These are phyloP conservation scores for Cryphonectria naterciae DNA, from an alignment of 2,329 filamentous ascomycete species.

Conservation along the genomic window DNA sequence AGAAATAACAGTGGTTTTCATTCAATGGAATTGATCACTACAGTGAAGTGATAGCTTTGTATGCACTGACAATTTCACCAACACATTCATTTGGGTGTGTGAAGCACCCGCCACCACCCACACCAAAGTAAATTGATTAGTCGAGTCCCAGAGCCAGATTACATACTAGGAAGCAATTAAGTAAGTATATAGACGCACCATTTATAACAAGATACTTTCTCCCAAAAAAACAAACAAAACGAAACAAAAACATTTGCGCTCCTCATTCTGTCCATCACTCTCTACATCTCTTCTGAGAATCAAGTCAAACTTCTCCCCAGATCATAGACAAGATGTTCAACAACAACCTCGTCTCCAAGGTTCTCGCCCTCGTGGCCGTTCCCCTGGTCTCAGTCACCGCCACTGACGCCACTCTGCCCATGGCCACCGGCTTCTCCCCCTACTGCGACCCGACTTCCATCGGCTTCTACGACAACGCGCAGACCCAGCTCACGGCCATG, in stretches of 20 bases:
- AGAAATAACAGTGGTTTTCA: background rate
- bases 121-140: background rate
- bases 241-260: background rate
- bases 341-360: background rate
- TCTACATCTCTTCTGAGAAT: background rate
- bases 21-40: background rate
- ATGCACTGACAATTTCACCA: background rate
- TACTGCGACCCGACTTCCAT: slow-evolving; percentile 7
- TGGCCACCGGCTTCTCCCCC: slow-evolving; percentile 5
- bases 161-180: too few species aligned
- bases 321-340: background rate
- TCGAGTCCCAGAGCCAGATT: background rate
- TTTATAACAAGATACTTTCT: too few species aligned
- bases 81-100: background rate
- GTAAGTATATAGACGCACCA: background rate
- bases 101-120: background rate
- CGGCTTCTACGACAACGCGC: background rate
- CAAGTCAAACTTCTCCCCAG: background rate
- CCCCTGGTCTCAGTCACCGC: background rate
- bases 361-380: background rate
- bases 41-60: background rate
- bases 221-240: too few species aligned
- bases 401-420: background rate
- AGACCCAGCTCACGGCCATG: slow-evolving; percentile 2
- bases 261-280: background rate